Evolutionary conservation across 306 rosid genomes (phyloP).

Genomic region (Sindora glabra): DNA sequence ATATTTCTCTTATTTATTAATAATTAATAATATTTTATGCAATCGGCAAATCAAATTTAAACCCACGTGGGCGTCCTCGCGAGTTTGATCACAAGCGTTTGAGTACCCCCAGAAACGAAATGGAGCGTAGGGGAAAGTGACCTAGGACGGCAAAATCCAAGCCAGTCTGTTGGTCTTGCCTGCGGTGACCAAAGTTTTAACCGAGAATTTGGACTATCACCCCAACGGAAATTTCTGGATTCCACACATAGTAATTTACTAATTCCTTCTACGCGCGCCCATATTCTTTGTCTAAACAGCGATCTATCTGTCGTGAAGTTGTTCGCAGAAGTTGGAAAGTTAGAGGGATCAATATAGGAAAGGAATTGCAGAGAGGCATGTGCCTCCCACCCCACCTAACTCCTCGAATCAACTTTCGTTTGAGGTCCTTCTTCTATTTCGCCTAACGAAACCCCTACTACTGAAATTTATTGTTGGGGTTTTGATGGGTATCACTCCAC

Average conservation of each 20-base stretch:
- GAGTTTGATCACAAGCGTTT: no score
- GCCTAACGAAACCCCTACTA: background rate
- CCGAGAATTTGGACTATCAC: no score
- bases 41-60: no score
- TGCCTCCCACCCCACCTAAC: conserved; percentile 24
- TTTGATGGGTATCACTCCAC: conserved; percentile 7
- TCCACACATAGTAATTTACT: background rate
- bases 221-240: background rate
- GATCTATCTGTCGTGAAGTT: background rate
- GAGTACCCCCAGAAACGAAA: no score
- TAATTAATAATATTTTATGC: no score
- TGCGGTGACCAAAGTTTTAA: no score
- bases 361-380: conserved; percentile 10
- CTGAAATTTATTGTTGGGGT: conserved; percentile 29
- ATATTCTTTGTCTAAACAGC: background rate
- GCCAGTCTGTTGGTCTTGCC: no score
- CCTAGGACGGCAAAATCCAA: no score
- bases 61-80: no score
- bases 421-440: background rate
- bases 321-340: background rate
- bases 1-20: no score
- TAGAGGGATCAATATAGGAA: background rate
- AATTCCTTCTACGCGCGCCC: background rate
- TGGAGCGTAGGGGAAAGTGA: no score
- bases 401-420: background rate